These are phyloP conservation scores for Pisolithus albus DNA, from an alignment of 768 basidiomycete species.

Conservation along the genomic window DNA sequence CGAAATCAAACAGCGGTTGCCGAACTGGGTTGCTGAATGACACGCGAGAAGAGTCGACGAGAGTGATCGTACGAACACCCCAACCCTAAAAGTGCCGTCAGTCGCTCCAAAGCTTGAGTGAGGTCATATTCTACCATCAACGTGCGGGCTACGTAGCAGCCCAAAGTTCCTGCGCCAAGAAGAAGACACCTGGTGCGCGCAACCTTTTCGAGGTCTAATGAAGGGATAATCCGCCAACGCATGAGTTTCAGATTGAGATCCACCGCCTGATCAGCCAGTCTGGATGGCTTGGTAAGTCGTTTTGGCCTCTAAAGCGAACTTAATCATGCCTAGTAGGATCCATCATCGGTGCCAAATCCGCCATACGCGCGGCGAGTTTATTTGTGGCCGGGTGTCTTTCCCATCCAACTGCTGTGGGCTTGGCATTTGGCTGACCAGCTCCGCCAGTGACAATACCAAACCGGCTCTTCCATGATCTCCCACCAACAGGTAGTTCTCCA, in stretches of 20 bases:
- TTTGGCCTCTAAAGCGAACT: neutral
- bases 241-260: conserved; percentile 96
- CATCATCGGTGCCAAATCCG: conserved; percentile 95
- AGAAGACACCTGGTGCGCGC: conserved; percentile 74
- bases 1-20: conserved; percentile 93
- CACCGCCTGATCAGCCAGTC: conserved; percentile 94
- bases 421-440: conserved; percentile 13
- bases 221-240: conserved; percentile 93
- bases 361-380: conserved; percentile 79
- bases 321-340: conserved; percentile 65
- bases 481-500: conserved; percentile 37
- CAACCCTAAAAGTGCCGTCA: conserved; percentile 57
- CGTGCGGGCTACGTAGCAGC: conserved; percentile 90
- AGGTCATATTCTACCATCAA: conserved; percentile 60
- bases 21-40: conserved; percentile 98
- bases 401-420: conserved; percentile 84
- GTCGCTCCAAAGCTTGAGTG: neutral
- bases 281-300: conserved; percentile 20
- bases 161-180: conserved; percentile 92
- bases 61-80: conserved; percentile 90
- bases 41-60: conserved; percentile 86
- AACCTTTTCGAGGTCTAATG: conserved; percentile 83
- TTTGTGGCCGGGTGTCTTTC: conserved; percentile 80
- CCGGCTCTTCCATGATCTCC: conserved; percentile 53
- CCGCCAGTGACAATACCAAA: conserved; percentile 41